Percentiles rank a stretch among this genome's conserved stretches.
These are phyloP conservation scores for Penicillium daleae DNA, from an alignment of 495 filamentous ascomycete species.

Conservation along the genomic window DNA sequence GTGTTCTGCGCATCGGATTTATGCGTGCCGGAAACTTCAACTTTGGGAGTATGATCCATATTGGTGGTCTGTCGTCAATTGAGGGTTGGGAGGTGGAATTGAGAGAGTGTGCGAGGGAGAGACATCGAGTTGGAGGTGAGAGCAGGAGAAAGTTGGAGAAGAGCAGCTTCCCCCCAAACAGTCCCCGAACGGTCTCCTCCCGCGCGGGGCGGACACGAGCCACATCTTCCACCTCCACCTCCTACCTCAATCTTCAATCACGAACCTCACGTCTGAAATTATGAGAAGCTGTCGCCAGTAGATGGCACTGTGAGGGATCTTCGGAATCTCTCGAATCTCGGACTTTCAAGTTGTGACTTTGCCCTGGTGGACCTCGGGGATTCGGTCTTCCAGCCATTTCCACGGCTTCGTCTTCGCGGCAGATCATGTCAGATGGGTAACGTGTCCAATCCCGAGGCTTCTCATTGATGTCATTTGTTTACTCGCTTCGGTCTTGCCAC, in stretches of 20 bases:
- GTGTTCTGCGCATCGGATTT: slow-evolving; percentile 12
- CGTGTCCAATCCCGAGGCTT: background rate
- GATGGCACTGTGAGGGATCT: background rate
- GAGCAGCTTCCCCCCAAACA: background rate
- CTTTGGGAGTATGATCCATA: slow-evolving; percentile 34
- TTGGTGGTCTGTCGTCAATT: background rate
- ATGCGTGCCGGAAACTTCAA: slow-evolving; percentile 25
- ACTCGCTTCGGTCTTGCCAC: slow-evolving; percentile 17
- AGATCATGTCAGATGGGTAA: background rate
- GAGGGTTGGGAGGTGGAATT: background rate
- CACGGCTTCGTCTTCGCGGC: background rate
- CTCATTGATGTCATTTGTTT: slow-evolving; percentile 21
- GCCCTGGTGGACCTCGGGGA: background rate
- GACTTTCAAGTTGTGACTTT: background rate
- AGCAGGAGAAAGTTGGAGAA: background rate
- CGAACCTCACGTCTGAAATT: background rate
- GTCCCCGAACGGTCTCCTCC: too few species aligned
- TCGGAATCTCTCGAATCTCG: background rate
- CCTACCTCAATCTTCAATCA: background rate
- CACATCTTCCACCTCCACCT: background rate
- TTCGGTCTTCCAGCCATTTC: slow-evolving; percentile 1
- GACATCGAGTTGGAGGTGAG: background rate
- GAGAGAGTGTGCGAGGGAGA: background rate
- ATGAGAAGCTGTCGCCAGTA: background rate
- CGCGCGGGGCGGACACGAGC: background rate